Evolutionary conservation across 1,139 yeast species (phyloP).

Genomic region (Yamadazyma pseudoaaseri): DNA sequence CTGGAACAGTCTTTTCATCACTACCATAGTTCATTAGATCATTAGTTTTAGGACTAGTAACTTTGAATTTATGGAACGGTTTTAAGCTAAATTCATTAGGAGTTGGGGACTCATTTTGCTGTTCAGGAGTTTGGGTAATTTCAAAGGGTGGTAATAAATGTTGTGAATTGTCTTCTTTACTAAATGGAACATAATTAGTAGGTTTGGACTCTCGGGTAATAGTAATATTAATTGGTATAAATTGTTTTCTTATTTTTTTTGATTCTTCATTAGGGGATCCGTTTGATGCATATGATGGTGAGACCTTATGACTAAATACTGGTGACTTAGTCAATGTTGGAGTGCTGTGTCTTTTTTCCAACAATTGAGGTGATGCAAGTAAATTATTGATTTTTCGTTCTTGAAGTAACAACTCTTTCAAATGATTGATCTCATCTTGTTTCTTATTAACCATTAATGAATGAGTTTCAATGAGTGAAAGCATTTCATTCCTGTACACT

Average conservation of each 20-base stretch:
- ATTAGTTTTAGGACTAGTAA: constrained; percentile 7
- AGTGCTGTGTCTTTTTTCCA: constrained; percentile 3
- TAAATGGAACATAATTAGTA: constrained; percentile 12
- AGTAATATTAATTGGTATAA: constrained; percentile 22
- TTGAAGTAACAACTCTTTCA: constrained; percentile 23
- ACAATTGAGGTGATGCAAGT: constrained; percentile 16
- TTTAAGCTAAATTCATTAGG: constrained; percentile 8
- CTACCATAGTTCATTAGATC: constrained; percentile 3
- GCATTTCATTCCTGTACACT: constrained; percentile 25
- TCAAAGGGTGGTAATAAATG: constrained; percentile 20
- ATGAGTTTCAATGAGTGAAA: constrained; percentile 25
- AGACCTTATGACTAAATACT: not conserved
- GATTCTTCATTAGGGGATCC: constrained; percentile 1
- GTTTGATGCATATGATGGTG: not conserved
- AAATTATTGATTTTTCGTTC: constrained; percentile 21
- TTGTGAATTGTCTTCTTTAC: constrained; percentile 2
- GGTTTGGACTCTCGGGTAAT: constrained; percentile 16
- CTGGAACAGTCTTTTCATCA: not conserved
- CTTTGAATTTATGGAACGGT: constrained; percentile 15
- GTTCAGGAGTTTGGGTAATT: not conserved
- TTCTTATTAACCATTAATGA: constrained; percentile 25
- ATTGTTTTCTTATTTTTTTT: constrained; percentile 15
- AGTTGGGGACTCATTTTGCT: not conserved
- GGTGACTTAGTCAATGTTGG: constrained; percentile 11
- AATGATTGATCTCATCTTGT: constrained; percentile 26